These are phyloP conservation scores for Backusella tuberculispora DNA, from an alignment of 192 early-diverging fungal genomes.

Conservation along the genomic window DNA sequence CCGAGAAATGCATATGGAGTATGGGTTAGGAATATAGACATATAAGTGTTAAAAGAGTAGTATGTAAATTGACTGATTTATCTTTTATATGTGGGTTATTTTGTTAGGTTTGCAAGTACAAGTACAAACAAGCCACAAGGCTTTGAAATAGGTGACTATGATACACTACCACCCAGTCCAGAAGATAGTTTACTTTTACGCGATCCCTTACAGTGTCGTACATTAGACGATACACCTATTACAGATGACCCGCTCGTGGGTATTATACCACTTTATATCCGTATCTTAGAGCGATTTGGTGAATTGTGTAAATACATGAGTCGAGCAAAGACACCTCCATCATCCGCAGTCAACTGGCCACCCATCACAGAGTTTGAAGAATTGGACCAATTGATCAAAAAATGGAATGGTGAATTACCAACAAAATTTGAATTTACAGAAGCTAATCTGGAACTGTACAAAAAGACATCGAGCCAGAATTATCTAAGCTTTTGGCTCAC, in stretches of 20 bases:
- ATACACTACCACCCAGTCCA: conserved; percentile 23
- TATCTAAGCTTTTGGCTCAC: conserved; percentile 33
- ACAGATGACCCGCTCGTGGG: conserved; percentile 26
- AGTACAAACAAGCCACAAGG: conserved; percentile 49
- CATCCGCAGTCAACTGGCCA: conserved; percentile 24
- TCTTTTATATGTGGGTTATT: neutral
- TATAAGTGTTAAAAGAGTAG: no score
- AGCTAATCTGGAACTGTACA: conserved; percentile 14
- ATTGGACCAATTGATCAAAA: conserved; percentile 15
- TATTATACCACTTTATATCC: conserved; percentile 18
- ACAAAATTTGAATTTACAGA: conserved; percentile 15
- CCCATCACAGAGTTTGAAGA: conserved; percentile 29
- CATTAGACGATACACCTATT: conserved; percentile 13
- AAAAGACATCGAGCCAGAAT: conserved; percentile 24
- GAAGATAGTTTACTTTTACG: conserved; percentile 27
- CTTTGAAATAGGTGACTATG: conserved; percentile 54
- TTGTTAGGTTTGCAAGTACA: conserved; percentile 37
- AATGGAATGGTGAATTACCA: conserved; percentile 27
- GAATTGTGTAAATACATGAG: conserved; percentile 34
- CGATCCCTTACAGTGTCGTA: conserved; percentile 21
- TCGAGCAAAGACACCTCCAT: conserved; percentile 14
- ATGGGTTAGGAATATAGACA: no score
- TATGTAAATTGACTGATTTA: no score
- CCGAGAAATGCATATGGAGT: no score
- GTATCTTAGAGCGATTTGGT: conserved; percentile 29